Conservation (phyloP, 495 filamentous ascomycete species). For the Eremomyces bilateralis region DNA sequence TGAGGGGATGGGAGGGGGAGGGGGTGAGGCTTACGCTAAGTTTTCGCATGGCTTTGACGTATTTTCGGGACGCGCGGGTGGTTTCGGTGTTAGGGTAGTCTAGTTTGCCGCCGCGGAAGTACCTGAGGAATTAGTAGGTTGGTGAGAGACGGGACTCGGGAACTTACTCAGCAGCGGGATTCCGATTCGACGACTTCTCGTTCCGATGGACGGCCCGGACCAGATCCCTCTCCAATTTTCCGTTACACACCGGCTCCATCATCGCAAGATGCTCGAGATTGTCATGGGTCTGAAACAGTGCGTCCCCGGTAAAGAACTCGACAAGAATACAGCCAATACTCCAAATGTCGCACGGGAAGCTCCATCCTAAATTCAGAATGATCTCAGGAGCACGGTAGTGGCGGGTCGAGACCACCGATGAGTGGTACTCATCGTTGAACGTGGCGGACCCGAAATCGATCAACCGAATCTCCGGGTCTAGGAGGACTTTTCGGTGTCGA, state of each 20-base stretch:
- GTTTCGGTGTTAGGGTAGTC: constrained; percentile 83
- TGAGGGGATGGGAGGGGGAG: not conserved
- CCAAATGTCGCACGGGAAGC: constrained; percentile 95
- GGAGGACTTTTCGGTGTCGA: constrained; percentile 64
- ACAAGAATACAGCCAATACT: constrained; percentile 97
- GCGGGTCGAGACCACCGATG: constrained; percentile 83
- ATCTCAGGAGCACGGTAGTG: constrained; percentile 96
- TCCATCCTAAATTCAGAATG: constrained; percentile 92
- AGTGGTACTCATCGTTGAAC: constrained; percentile 97
- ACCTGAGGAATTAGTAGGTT: constrained; percentile 30
- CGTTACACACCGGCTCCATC: constrained; percentile 83
- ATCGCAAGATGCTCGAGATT: constrained; percentile 97
- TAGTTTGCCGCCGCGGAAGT: constrained; percentile 64
- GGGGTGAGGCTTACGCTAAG: constrained; percentile 39
- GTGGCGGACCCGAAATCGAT: constrained; percentile 98
- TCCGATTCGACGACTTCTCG: constrained; percentile 40
- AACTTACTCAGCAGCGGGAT: constrained; percentile 64
- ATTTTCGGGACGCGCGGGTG: constrained; percentile 69
- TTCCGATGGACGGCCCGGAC: constrained; percentile 49
- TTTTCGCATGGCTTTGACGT: constrained; percentile 86
- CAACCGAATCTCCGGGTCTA: constrained; percentile 88
- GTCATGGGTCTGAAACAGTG: constrained; percentile 93
- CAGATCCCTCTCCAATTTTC: constrained; percentile 49
- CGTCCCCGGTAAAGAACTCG: constrained; percentile 97
- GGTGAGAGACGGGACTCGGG: not conserved